phyloP scores from a whole-genome alignment of 2,329 filamentous ascomycete genomes.

The Aspergillus awamori region DNA sequence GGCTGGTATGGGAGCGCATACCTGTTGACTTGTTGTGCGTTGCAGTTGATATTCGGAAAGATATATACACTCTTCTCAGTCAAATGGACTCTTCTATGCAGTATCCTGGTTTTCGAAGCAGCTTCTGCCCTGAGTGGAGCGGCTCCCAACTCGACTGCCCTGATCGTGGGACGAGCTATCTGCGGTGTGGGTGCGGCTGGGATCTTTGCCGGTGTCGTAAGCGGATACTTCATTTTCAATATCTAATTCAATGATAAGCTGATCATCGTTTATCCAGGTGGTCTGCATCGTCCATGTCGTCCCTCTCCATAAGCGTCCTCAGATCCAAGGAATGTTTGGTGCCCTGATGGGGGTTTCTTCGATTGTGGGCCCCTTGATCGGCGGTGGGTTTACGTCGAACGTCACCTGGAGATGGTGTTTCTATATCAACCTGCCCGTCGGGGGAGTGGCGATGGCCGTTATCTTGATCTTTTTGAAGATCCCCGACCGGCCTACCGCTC shows the following conservation, averaged over 20 bases:
- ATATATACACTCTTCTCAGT: too few species aligned
- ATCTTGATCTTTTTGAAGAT: slow-evolving; percentile 50
- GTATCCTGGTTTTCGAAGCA: too few species aligned
- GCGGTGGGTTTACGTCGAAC: slow-evolving; percentile 49
- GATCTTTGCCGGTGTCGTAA: neutral
- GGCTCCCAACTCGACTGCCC: neutral
- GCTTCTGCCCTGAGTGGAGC: neutral
- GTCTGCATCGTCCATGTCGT: slow-evolving; percentile 33
- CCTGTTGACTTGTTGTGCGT: slow-evolving; percentile 21
- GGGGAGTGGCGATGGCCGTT: slow-evolving; percentile 50
- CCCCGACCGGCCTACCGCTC: slow-evolving; percentile 9
- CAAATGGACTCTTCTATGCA: too few species aligned
- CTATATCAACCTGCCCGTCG: slow-evolving; percentile 51
- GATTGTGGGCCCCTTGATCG: slow-evolving; percentile 46
- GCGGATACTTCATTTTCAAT: too few species aligned
- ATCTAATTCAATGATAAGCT: too few species aligned
- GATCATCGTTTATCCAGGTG: neutral
- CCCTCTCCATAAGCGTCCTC: slow-evolving; percentile 57
- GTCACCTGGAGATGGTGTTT: slow-evolving; percentile 48
- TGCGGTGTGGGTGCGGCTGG: neutral
- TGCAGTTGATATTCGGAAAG: slow-evolving; percentile 28
- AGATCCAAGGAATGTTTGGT: slow-evolving; percentile 49
- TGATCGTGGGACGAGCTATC: neutral
- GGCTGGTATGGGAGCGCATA: slow-evolving; percentile 65
- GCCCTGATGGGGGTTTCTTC: slow-evolving; percentile 61